Conservation (phyloP, 2,329 filamentous ascomycete species). For the Pseudogymnoascus sp. region DNA sequence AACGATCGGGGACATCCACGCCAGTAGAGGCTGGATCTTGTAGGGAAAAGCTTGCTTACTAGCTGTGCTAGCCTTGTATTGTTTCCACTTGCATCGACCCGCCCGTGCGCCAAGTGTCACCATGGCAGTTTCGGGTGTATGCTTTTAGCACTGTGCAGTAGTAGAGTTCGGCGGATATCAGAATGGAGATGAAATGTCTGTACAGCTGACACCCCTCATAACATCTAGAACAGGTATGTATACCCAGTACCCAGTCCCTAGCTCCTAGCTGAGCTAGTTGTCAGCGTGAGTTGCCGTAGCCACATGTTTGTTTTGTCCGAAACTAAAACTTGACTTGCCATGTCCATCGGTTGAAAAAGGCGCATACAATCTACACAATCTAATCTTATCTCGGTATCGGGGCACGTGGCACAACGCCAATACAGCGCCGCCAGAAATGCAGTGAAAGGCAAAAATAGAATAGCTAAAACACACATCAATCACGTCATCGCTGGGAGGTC, state of each 20-base stretch:
- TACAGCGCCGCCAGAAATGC: background rate
- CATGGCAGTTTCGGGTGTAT: background rate
- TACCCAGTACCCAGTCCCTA: background rate
- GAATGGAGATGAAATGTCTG: background rate
- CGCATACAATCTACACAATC: conserved; percentile 1
- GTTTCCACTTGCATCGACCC: background rate
- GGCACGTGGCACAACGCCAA: background rate
- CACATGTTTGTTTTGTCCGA: background rate
- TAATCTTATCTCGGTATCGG: background rate
- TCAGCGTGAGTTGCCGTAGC: background rate
- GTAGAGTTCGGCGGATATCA: background rate
- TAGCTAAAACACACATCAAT: conserved; percentile 1
- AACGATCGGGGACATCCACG: background rate
- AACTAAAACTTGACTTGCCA: background rate
- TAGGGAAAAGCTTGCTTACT: background rate
- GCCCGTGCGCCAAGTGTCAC: background rate
- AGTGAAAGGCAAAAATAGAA: conserved; percentile 1
- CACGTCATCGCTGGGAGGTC: background rate
- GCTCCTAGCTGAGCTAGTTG: too few relatives aligned
- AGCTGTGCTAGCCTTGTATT: background rate
- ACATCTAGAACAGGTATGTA: background rate
- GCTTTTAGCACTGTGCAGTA: background rate
- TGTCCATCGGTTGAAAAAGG: background rate
- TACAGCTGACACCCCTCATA: conserved; percentile 3
- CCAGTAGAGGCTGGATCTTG: background rate